A percentile compares a stretch with the other conserved stretches of the same genome.
Conservation (phyloP, 139 green algal species). For the Pleodorina starrii region DNA sequence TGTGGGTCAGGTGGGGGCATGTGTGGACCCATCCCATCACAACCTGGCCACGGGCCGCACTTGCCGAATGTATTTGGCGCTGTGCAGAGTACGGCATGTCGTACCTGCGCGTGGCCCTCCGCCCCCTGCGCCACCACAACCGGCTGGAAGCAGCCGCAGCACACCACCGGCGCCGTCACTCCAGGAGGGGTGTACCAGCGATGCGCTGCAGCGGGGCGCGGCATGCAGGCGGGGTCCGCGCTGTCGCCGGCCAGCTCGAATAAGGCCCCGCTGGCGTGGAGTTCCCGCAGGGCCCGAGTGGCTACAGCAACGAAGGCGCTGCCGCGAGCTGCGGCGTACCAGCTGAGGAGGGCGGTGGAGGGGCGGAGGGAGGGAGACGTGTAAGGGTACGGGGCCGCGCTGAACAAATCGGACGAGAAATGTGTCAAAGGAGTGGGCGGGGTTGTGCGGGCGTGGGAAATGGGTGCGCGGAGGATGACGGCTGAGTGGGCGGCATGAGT, state of each 20-base stretch:
- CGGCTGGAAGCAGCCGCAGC: constrained; percentile 32
- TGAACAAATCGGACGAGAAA: no score
- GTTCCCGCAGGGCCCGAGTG: constrained; percentile 21
- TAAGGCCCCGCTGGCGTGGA: constrained; percentile 10
- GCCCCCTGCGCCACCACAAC: constrained; percentile 9
- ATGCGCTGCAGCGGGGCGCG: not conserved
- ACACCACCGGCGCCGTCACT: constrained; percentile 19
- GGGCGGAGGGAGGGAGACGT: no score
- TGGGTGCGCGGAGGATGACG: no score
- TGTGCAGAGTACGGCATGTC: no score
- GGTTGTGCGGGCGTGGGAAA: no score
- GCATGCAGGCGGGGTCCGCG: not conserved
- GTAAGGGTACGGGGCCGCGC: no score
- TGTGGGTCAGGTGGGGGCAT: no score
- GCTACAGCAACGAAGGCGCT: constrained; percentile 31
- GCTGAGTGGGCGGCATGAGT: no score
- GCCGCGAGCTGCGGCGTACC: constrained; percentile 36
- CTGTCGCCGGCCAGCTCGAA: not conserved
- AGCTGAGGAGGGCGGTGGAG: not conserved
- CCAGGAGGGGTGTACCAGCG: constrained; percentile 15
- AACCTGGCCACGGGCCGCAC: no score
- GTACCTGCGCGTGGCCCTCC: constrained; percentile 4
- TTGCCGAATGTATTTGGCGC: no score
- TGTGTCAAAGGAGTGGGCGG: no score
- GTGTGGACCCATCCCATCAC: no score